Conservation (phyloP, 805 yeast species). For the Groenewaldozyma salmanticensis region DNA sequence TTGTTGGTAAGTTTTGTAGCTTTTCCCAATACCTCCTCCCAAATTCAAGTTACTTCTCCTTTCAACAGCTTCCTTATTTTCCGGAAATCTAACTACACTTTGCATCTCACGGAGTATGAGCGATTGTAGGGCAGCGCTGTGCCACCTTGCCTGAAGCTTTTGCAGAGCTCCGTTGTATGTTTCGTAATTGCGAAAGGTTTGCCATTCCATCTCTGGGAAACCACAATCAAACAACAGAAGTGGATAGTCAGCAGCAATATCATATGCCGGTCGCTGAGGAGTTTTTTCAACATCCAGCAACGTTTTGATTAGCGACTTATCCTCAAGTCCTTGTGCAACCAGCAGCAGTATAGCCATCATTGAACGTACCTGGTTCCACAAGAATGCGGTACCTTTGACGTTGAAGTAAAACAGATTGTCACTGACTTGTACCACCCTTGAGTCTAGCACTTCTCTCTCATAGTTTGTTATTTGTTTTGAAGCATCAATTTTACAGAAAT, state of each 20-base stretch:
- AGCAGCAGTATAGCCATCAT: constrained; percentile 79
- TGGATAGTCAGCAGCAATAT: constrained; percentile 86
- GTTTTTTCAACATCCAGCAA: constrained; percentile 46
- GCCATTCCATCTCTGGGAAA: constrained; percentile 66
- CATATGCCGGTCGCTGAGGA: constrained; percentile 69
- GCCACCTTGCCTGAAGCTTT: not conserved
- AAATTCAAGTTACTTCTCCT: constrained; percentile 32
- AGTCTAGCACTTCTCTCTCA: constrained; percentile 47
- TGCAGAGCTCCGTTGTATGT: not conserved
- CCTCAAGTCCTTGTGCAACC: constrained; percentile 71
- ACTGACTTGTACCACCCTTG: constrained; percentile 34
- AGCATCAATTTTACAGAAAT: constrained; percentile 91
- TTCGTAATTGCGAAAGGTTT: constrained; percentile 11
- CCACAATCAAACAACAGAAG: constrained; percentile 78
- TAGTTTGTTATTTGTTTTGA: constrained; percentile 83
- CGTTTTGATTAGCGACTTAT: constrained; percentile 44
- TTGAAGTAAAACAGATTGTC: constrained; percentile 51
- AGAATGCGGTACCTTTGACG: constrained; percentile 76
- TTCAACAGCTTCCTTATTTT: not conserved
- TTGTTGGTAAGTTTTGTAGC: constrained; percentile 48
- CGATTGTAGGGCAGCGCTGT: not conserved
- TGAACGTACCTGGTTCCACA: constrained; percentile 97
- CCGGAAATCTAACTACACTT: not conserved
- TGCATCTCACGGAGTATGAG: not conserved
- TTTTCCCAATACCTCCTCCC: constrained; percentile 74